These are phyloP conservation scores for Eutypella sp. DNA, from an alignment of 2,329 filamentous ascomycete species.

Conservation along the genomic window DNA sequence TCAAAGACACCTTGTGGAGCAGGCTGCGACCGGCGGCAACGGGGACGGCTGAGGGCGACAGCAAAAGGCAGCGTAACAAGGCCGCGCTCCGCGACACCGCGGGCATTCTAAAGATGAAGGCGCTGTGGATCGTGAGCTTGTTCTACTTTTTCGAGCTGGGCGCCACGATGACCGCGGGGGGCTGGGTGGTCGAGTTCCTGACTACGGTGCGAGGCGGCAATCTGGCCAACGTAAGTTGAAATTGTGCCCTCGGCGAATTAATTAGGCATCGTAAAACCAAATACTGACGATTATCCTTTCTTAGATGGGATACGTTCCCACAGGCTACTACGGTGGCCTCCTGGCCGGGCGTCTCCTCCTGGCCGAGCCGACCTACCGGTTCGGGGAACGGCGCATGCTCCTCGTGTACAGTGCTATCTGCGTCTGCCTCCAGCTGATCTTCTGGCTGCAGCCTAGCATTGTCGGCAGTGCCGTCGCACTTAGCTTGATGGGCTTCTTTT, in stretches of 20 bases:
- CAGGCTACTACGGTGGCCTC: constrained; percentile 54
- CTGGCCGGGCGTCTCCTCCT: constrained; percentile 53
- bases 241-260: neutral
- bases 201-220: constrained; percentile 54
- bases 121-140: constrained; percentile 53
- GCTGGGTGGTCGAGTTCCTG: constrained; percentile 63
- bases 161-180: constrained; percentile 47
- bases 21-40: constrained; percentile 9
- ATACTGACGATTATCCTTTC: too few species aligned
- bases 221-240: constrained; percentile 31
- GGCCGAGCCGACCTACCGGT: constrained; percentile 53
- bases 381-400: constrained; percentile 55
- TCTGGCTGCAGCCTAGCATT: constrained; percentile 64
- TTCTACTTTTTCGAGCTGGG: constrained; percentile 64
- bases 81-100: constrained; percentile 39
- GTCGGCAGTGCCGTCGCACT: constrained; percentile 43
- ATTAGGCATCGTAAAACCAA: neutral
- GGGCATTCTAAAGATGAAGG: constrained; percentile 36
- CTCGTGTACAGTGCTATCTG: constrained; percentile 47
- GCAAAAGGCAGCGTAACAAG: constrained; percentile 22
- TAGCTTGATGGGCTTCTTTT: constrained; percentile 49
- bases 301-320: constrained; percentile 56
- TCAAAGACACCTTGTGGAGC: constrained; percentile 41
- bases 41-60: neutral
- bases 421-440: constrained; percentile 51